Evolutionary conservation across 2,329 filamentous ascomycete species (phyloP), one percentile per base, ranked within the genome.

Genomic region (Pseudogymnoascus sp.): DNA sequence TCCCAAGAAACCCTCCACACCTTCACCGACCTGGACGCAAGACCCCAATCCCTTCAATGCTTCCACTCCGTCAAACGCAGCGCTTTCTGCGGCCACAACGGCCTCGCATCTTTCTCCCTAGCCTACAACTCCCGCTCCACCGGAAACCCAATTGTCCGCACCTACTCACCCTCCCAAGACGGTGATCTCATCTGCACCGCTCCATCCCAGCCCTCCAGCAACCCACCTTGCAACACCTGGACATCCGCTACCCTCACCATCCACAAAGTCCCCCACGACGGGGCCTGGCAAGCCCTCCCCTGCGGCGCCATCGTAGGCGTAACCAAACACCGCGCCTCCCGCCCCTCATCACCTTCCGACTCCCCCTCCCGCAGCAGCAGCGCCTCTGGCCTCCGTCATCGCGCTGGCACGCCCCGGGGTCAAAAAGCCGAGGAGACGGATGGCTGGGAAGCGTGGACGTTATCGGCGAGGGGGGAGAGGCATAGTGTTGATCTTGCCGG

Each of bases 221-320:
- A 72, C 14, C 76, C 76, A 37, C 77, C 75, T 5, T 82, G 78
- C 65, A 83, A 79, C 65, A 71, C 76, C 1, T 85, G 82, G 82
- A 70, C 73, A 5, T 78, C 80, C 21, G 80, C 82, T 1, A 79
- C 76, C 14, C 80, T 84, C 67, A 73, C 78, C 2, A 79, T 76
- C 40, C 80, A 82, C 56, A 78, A 76, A 7, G 78, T 91, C 6
- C 73, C 78, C n/a, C 81, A 86, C 38, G 86, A 86, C 0, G 88
- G 88, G 0, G 72, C 76, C 0, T 91, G 88, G 88, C 83, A 86
- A 65, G 77, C 83, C 1, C 77, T 89, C 5, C 77, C 80, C 0
- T 81, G 80, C 33, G 84, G 85, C 0, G 83, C 82, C 62, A 76
- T 90, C 8, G 76, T 90, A 0, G 88, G 89, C 0, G 77, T 91